Evolutionary conservation across 2,329 filamentous ascomycete species (phyloP), one percentile per base, ranked within the genome.

Genomic region (Lojkania enalia): DNA sequence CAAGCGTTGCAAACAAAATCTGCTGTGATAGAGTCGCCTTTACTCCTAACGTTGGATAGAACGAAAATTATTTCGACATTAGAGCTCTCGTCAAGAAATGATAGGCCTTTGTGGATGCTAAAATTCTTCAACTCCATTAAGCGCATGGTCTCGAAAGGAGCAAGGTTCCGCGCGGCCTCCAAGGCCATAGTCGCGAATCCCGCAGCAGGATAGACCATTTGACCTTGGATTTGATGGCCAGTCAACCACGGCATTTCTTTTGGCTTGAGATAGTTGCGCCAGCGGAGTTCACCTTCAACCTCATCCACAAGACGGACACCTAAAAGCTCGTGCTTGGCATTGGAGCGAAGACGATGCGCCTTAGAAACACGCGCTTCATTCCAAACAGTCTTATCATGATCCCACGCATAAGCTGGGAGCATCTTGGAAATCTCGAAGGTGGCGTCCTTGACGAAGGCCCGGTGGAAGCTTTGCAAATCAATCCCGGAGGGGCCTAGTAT

Each of bases 131-230:
- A 25, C 19, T 52, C 49, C 5, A 55, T 35, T 2, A 49, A 29
- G 12, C 35, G 27, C 13, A 52, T 19, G 7, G 7, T n/a, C 9
- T 40, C 35, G 2, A 21, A 13, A 13, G 12, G 23, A 2, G 39
- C 21, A 20, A 39, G 18, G 15, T 43, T 12, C n/a, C 20, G 40
- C 2, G 38, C 46, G 16, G 60, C 58, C 32, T 64, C 59, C 2
- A 60, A n/a, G 1, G 67, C 70, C 57, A 75, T 73, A 3, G 64
- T 57, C 0, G 77, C 45, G 43, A 74, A 78, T 0, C 66, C 76
- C 1, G 76, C 71, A 1, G 56, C 71, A 0, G 77, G 77, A 27
- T 75, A 76, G 1, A 79, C 54, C 1, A 71, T 56, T 6, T 72
- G 60, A 1, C 49, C 51, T 27, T 60, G 52, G 1, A 64, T 15